A percentile compares a stretch with the other conserved stretches of the same genome.
Conservation (phyloP, 1,139 yeast genomes). For the Saccharomycopsis crataegensis region DNA sequence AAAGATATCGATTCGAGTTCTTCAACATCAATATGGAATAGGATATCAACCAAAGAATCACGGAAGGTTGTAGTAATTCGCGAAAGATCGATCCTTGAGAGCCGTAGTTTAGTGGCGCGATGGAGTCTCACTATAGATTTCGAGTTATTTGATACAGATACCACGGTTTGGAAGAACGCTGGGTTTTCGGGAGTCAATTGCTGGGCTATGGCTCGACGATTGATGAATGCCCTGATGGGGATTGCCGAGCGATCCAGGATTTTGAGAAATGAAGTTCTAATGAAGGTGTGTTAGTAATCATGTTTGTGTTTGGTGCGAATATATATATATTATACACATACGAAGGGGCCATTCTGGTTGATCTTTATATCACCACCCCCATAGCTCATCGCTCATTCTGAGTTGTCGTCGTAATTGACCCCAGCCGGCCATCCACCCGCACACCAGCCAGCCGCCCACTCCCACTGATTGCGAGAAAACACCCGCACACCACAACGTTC, state of each 20-base stretch:
- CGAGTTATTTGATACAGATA: constrained; percentile 6
- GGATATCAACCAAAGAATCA: constrained; percentile 1
- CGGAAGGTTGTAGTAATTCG: constrained; percentile 5
- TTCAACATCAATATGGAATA: constrained; percentile 4
- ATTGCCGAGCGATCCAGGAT: constrained; percentile 6
- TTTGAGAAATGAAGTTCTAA: constrained; percentile 10
- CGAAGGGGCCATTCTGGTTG: too few species aligned
- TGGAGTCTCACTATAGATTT: constrained; percentile 10
- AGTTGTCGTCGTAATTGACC: too few species aligned
- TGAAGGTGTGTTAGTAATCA: too few species aligned
- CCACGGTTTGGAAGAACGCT: constrained; percentile 13
- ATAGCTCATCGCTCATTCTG: too few species aligned
- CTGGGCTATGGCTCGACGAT: constrained; percentile 6
- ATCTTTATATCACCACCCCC: too few species aligned
- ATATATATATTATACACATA: too few species aligned
- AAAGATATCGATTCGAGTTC: too few species aligned
- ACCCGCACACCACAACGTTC: too few species aligned
- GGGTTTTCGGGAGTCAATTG: background rate
- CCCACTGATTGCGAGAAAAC: too few species aligned
- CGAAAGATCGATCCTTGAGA: constrained; percentile 9
- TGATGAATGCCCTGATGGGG: constrained; percentile 13
- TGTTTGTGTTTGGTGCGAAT: too few species aligned
- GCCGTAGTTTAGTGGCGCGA: constrained; percentile 9
- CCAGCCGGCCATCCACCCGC: too few species aligned
- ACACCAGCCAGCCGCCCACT: too few species aligned